Evolutionary conservation across 305 asterid genomes (phyloP), one percentile per base, ranked within the genome.

Genomic region (Solanum hybrid): DNA sequence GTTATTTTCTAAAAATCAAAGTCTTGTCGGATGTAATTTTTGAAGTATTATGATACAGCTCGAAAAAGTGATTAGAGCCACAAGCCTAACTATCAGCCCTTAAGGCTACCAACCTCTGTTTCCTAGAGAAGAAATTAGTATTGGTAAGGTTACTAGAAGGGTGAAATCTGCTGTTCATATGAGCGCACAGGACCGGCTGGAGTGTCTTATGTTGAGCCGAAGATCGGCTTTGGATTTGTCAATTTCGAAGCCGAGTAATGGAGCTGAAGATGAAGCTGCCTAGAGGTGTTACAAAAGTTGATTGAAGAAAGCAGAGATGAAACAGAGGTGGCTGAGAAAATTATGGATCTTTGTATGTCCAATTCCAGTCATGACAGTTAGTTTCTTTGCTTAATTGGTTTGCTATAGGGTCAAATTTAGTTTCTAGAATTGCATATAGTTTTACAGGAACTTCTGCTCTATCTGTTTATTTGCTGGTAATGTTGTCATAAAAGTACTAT

Each of bases 171-270:
- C 69, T 6, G 91, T 91, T 61, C 80, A 42, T 36, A 95, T 95
- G 98, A 91, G 92, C 89, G 97, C 97, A 40, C 93, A 94, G 91
- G 98, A 95, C 74, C 93, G 96, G 89, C 96, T 95, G 73, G 96
- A 95, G 93, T 91, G 93, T 89, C 91, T 95, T 13, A 92, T 94
- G 97, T 91, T 94, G 94, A 91, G 94, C 40, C 92, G 96, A 86
- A 91, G 96, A 0, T 95, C 95, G 51, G 71, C 93, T 73, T 94
- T 94, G 8, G 97, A 95, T 88, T n/a, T 94, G 73, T 88, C 95
- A 12, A 88, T 91, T 76, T 2, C 9, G 87, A 84, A 11, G 12
- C 74, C 29, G 11, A 51, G 13, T 51, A 93, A 90, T 2, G 92
- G 93, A 8, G 92, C 80, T 95, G 89, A 93, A 91, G 95, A 89